Conservation (phyloP, 2,329 filamentous ascomycete genomes). For the Didymella segeticola region DNA sequence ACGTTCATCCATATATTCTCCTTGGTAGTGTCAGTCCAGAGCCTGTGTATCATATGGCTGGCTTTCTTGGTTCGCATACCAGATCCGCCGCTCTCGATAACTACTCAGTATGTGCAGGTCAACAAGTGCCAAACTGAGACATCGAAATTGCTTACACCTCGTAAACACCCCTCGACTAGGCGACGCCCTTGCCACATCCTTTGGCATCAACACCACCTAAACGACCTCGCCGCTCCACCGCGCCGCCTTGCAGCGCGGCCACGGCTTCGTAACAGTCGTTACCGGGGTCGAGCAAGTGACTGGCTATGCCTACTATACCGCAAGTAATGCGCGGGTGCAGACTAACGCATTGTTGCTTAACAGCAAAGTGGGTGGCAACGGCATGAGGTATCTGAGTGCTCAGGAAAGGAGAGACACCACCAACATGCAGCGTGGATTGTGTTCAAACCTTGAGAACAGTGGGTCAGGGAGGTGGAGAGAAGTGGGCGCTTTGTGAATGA, state of each 20-base stretch:
- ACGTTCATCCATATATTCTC: conserved; percentile 44
- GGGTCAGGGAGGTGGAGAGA: conserved; percentile 47
- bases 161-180: conserved; percentile 31
- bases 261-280: conserved; percentile 50
- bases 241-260: conserved; percentile 49
- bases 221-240: conserved; percentile 32
- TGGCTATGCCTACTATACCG: conserved; percentile 48
- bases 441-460: conserved; percentile 49
- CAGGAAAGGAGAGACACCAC: conserved; percentile 45
- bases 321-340: conserved; percentile 46
- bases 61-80: conserved; percentile 44
- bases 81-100: neutral
- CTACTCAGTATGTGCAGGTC: neutral
- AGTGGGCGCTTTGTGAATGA: conserved; percentile 44
- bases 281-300: conserved; percentile 47
- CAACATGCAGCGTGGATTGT: conserved; percentile 41
- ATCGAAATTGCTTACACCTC: conserved; percentile 27
- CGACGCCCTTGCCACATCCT: conserved; percentile 26
- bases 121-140: conserved; percentile 35
- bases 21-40: conserved; percentile 23
- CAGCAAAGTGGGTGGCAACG: conserved; percentile 27
- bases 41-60: conserved; percentile 47
- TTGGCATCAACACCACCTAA: conserved; percentile 27
- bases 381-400: conserved; percentile 35
- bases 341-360: conserved; percentile 38